phyloP scores from a whole-genome alignment of 2,329 filamentous ascomycete species.

The Saccharata proteae region DNA sequence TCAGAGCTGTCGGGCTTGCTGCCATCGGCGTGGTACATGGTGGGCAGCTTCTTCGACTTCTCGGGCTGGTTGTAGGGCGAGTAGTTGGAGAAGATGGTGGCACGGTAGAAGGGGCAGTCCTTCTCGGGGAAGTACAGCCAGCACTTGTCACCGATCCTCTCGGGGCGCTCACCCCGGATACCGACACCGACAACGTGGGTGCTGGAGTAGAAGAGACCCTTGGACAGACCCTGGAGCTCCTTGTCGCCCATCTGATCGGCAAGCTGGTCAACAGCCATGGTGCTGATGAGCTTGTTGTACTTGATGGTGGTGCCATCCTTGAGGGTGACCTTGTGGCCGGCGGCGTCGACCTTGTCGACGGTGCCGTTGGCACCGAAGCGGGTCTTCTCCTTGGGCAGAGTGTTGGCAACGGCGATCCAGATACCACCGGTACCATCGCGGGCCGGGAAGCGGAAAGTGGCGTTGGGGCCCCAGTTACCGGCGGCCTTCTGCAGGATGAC shows the following conservation, averaged over 20 bases:
- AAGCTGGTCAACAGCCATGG: conserved; percentile 88
- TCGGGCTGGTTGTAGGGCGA: conserved; percentile 95
- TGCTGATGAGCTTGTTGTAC: conserved; percentile 88
- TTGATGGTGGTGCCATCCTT: conserved; percentile 76
- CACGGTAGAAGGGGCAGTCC: conserved; percentile 97
- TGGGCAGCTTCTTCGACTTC: conserved; percentile 70
- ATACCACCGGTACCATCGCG: conserved; percentile 94
- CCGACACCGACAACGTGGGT: conserved; percentile 97
- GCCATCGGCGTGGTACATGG: conserved; percentile 74
- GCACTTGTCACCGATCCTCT: conserved; percentile 98
- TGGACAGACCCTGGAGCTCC: conserved; percentile 70
- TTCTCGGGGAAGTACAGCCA: conserved; percentile 99
- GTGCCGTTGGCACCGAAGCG: conserved; percentile 75
- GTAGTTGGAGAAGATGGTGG: conserved; percentile 99
- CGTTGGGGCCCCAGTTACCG: conserved; percentile 96
- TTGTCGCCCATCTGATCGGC: conserved; percentile 79
- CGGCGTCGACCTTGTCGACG: conserved; percentile 77
- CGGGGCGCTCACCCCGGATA: conserved; percentile 79
- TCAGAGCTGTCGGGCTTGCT: conserved; percentile 62
- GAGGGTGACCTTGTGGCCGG: conserved; percentile 70
- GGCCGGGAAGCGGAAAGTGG: conserved; percentile 96
- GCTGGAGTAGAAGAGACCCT: conserved; percentile 90
- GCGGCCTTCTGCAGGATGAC: conserved; percentile 93
- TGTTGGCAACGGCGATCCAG: conserved; percentile 95
- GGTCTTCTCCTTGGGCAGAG: conserved; percentile 82